Base-by-base conservation (phyloP, 129 eudicot genomes). In the Tagetes patula region DNA sequence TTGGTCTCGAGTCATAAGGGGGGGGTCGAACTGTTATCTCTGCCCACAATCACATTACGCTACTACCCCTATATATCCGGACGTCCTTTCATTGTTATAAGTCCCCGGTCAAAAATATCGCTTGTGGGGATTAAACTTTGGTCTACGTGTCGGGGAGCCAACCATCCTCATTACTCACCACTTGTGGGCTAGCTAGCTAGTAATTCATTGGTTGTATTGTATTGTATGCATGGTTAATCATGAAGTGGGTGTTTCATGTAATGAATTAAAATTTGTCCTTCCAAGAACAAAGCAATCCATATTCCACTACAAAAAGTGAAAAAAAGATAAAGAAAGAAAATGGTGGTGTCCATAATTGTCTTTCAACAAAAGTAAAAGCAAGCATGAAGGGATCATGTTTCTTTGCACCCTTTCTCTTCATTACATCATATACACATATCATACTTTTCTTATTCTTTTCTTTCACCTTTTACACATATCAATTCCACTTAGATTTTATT, bases 371-470 rank as follows among this genome's bases (percentile, higher is more conserved):
- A 72, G 82, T 63, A 65, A 71, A 78, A 71, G 78, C 5, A 48
- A 34, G 69, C 37, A 60, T 46, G 61, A 43, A 55, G 58, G 49
- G 69, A 79, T 79, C 73, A 72, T 79, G 82, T 79, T 79, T 79
- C 38, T 53, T 36, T 64, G 72, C 74, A 72, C 82, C 52, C 73
- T 79, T 79, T 79, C 66, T 79, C 78, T 79, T 79, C 82, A 79
- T 79, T 79, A 72, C 82, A 79, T 79, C 48, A 43, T 1, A 43
- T 20, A 20, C 63, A 52, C 46, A 52, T 39, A 32, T 45, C 30
- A 72, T 38, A 63, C 61, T 38, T 65, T 79, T 65, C 8, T 40
- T 71, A 72, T 72, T 65, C 63, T 55, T 72, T 54, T 34, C 41
- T 40, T 64, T 33, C 43, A 47, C 73, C 67, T 71, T 79, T 53